Conservation (phyloP, 331 rosid species). For the Saraca asoca region DNA sequence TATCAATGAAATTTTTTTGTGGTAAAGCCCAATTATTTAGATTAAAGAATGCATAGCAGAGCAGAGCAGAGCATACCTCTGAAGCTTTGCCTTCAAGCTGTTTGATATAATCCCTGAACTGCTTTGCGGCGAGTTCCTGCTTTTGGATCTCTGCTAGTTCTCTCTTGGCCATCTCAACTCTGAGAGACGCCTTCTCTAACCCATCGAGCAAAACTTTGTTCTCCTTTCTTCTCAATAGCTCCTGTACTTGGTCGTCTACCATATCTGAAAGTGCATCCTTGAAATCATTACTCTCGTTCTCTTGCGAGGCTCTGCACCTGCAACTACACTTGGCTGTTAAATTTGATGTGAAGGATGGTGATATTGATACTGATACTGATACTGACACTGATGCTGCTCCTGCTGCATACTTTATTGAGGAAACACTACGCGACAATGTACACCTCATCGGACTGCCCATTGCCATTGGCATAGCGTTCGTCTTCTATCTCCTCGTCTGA, state of each 20-base stretch:
- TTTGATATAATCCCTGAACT: constrained; percentile 51
- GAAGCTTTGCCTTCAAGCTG: constrained; percentile 64
- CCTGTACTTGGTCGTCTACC: constrained; percentile 61
- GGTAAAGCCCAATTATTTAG: too few relatives aligned
- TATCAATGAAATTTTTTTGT: too few relatives aligned
- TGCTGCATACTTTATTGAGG: too few relatives aligned
- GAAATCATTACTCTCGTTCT: constrained; percentile 31
- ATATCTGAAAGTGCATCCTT: constrained; percentile 56
- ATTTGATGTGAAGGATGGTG: too few relatives aligned
- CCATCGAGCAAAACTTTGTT: constrained; percentile 73
- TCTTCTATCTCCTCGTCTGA: too few relatives aligned
- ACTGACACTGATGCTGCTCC: too few relatives aligned
- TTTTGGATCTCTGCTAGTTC: constrained; percentile 64
- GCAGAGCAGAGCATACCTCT: constrained; percentile 44
- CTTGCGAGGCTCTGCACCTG: constrained; percentile 35
- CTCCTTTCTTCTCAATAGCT: constrained; percentile 65
- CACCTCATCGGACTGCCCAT: too few relatives aligned
- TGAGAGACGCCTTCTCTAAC: constrained; percentile 70
- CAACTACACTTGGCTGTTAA: too few relatives aligned
- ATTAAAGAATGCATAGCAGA: too few relatives aligned
- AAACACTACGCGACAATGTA: too few relatives aligned
- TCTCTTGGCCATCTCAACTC: constrained; percentile 68
- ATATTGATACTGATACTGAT: too few relatives aligned
- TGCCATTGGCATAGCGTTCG: too few relatives aligned
- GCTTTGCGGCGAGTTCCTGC: constrained; percentile 64